Evolutionary conservation across 768 basidiomycete genomes (phyloP).

Genomic region (Saitozyma sp.): DNA sequence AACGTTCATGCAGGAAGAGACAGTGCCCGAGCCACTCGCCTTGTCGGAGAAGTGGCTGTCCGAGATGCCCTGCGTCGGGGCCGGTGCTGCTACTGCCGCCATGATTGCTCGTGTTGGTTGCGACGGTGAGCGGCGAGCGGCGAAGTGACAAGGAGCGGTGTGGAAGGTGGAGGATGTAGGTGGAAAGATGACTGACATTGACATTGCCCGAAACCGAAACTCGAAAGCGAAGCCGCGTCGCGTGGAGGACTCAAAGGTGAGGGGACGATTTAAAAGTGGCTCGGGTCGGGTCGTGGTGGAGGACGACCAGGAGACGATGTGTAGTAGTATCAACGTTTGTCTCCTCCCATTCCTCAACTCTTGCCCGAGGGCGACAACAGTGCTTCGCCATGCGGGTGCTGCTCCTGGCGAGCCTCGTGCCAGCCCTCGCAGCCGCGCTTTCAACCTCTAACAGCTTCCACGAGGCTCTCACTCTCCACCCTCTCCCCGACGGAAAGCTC

Average conservation of each 20-base stretch:
- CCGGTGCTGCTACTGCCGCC: slow-evolving; percentile 9
- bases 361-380: too few relatives aligned
- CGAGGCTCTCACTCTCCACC: slow-evolving; percentile 61
- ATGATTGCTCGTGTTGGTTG: background rate
- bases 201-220: too few relatives aligned
- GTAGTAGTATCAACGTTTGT: too few relatives aligned
- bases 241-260: too few relatives aligned
- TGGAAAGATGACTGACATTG: too few relatives aligned
- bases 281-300: slow-evolving; percentile 10
- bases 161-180: too few relatives aligned
- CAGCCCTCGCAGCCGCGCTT: slow-evolving; percentile 1
- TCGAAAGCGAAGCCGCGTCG: too few relatives aligned
- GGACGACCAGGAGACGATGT: slow-evolving; percentile 2
- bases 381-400: background rate
- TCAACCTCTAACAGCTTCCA: slow-evolving; percentile 45
- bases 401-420: background rate
- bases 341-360: too few relatives aligned
- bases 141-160: too few relatives aligned
- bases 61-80: slow-evolving; percentile 8
- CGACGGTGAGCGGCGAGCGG: too few relatives aligned
- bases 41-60: slow-evolving; percentile 34
- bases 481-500: slow-evolving; percentile 80
- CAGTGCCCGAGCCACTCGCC: slow-evolving; percentile 16
- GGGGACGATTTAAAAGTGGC: too few relatives aligned
- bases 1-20: background rate